Percentiles rank a stretch among this genome's conserved stretches.
Conservation (phyloP, 2,329 filamentous ascomycete genomes). For the Colletotrichum euphorbiae region DNA sequence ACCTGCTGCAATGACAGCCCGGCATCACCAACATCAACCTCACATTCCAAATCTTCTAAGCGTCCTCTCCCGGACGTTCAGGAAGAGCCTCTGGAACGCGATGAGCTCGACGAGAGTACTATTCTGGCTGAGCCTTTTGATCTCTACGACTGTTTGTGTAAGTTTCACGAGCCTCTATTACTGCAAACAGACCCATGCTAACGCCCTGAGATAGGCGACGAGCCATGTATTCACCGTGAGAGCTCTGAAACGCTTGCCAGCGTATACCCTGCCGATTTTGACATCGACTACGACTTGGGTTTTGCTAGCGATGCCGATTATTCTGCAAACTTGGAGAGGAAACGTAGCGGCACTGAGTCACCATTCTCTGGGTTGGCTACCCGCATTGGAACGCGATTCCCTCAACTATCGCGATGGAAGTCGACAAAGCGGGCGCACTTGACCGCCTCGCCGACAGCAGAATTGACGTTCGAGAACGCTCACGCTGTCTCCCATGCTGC, state of each 20-base stretch:
- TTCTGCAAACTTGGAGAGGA: constrained; percentile 60
- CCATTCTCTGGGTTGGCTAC: constrained; percentile 72
- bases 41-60: constrained; percentile 67
- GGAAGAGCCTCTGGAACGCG: constrained; percentile 82
- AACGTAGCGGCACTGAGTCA: constrained; percentile 68
- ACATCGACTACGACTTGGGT: constrained; percentile 73
- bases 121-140: constrained; percentile 57
- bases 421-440: constrained; percentile 58
- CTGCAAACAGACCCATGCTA: constrained; percentile 33
- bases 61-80: constrained; percentile 82
- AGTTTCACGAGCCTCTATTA: constrained; percentile 52
- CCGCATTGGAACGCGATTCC: constrained; percentile 72
- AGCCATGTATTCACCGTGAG: constrained; percentile 69
- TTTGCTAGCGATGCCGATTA: constrained; percentile 75
- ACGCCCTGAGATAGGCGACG: constrained; percentile 62
- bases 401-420: constrained; percentile 64
- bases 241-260: constrained; percentile 55
- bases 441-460: constrained; percentile 76
- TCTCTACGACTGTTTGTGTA: constrained; percentile 80
- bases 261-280: constrained; percentile 56
- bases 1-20: constrained; percentile 58
- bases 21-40: constrained; percentile 62
- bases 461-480: constrained; percentile 83
- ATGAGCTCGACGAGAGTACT: constrained; percentile 62
- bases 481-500: constrained; percentile 71